Percentiles rank a stretch among this genome's conserved stretches.
Evolutionary conservation across 202 grass and related monocot genomes (phyloP).

Genomic region (Zizania palustris): DNA sequence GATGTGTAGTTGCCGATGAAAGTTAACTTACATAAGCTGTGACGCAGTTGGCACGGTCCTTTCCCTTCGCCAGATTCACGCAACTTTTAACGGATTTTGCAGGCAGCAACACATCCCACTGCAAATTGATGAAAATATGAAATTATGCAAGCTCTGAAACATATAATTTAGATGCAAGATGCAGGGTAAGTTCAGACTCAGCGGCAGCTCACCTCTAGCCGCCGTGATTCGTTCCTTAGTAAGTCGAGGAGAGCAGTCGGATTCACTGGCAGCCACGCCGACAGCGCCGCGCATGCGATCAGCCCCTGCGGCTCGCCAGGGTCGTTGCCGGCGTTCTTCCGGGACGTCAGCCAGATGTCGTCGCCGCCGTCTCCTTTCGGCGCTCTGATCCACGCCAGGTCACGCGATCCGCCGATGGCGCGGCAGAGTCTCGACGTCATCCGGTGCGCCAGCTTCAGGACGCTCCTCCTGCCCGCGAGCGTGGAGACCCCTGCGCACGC

Average conservation of each 20-base stretch:
- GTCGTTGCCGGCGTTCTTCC: conserved; percentile 56
- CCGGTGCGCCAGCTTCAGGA: conserved; percentile 73
- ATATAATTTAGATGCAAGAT: neutral
- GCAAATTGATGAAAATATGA: neutral
- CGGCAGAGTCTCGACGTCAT: conserved; percentile 64
- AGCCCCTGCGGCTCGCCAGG: conserved; percentile 70
- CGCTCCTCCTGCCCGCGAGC: conserved; percentile 75
- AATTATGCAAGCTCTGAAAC: neutral
- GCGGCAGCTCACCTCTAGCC: conserved; percentile 47
- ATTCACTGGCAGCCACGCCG: conserved; percentile 65
- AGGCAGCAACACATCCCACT: conserved; percentile 67
- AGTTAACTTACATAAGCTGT: conserved; percentile 60
- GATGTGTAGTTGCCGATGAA: neutral
- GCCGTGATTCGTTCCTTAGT: conserved; percentile 62
- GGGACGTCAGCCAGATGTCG: conserved; percentile 49
- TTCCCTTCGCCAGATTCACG: conserved; percentile 65
- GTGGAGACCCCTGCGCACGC: conserved; percentile 62
- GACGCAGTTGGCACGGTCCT: conserved; percentile 75
- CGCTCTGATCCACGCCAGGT: conserved; percentile 46
- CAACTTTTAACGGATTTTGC: conserved; percentile 36
- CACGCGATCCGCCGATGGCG: conserved; percentile 50
- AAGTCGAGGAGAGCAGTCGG: conserved; percentile 49
- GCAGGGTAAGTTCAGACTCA: neutral
- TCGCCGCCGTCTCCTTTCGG: conserved; percentile 33
- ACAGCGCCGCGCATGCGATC: conserved; percentile 62